Conservation (phyloP, 352 stramenopile genomes). For the Pythium apleroticum region DNA sequence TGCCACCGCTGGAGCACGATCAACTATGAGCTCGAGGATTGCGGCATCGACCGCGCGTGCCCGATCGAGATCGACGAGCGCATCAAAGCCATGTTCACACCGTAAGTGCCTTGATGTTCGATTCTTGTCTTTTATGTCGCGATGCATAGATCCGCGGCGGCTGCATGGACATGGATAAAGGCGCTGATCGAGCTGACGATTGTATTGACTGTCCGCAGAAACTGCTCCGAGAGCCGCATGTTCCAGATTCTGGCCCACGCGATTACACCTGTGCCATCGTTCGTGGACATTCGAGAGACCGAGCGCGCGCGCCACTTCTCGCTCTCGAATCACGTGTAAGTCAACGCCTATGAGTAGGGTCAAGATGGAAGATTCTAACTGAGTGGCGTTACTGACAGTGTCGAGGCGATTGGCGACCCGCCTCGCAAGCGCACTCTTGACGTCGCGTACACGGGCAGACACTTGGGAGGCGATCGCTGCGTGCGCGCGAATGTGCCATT, state of each 20-base stretch:
- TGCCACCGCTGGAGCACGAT: slow-evolving; percentile 52
- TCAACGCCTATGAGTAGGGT: not conserved
- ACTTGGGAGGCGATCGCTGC: slow-evolving; percentile 60
- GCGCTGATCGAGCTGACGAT: slow-evolving; percentile 1
- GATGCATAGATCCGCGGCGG: slow-evolving; percentile 9
- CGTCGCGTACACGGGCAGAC: slow-evolving; percentile 51
- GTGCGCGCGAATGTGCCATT: slow-evolving; percentile 74
- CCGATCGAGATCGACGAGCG: slow-evolving; percentile 34
- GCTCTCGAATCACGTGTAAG: slow-evolving; percentile 50
- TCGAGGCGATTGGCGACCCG: slow-evolving; percentile 21
- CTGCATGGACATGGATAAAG: slow-evolving; percentile 1
- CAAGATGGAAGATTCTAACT: not conserved
- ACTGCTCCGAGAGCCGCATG: slow-evolving; percentile 57
- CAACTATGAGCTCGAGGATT: slow-evolving; percentile 54
- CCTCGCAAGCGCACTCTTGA: slow-evolving; percentile 32
- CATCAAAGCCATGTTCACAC: slow-evolving; percentile 45
- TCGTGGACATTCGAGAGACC: slow-evolving; percentile 54
- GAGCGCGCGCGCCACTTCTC: slow-evolving; percentile 39
- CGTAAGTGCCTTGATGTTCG: slow-evolving; percentile 25
- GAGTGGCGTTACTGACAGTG: slow-evolving; percentile 4
- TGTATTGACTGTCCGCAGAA: slow-evolving; percentile 26
- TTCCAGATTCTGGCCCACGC: slow-evolving; percentile 74
- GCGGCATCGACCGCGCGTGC: slow-evolving; percentile 17
- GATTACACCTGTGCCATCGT: slow-evolving; percentile 58
- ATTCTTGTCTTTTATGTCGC: not conserved